phyloP scores from a whole-genome alignment of 2,329 filamentous ascomycete species.

The Nigrospora oryzae region DNA sequence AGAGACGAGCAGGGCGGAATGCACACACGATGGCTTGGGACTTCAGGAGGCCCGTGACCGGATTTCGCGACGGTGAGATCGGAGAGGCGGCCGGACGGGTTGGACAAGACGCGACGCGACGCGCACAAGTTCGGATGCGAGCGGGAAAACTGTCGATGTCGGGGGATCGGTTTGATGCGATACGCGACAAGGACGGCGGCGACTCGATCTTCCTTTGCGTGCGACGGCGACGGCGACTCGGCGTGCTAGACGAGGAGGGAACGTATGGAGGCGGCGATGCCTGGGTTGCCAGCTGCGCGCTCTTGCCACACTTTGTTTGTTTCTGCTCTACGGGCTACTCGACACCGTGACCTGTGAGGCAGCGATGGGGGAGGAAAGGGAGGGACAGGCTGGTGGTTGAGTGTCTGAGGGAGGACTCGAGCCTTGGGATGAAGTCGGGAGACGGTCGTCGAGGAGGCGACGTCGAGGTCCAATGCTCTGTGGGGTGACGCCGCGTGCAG shows the following conservation, averaged over 20 bases:
- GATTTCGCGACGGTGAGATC: conserved; percentile 9
- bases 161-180: conserved; percentile 12
- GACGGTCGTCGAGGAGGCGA: no score
- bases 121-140: conserved; percentile 14
- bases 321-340: conserved; percentile 13
- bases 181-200: conserved; percentile 16
- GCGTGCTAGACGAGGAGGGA: conserved; percentile 4
- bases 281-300: conserved; percentile 2
- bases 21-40: conserved; percentile 12
- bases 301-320: conserved; percentile 10
- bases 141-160: conserved; percentile 18
- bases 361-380: no score
- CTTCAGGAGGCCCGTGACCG: conserved; percentile 6
- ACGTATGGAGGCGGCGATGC: conserved; percentile 3
- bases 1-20: conserved; percentile 12
- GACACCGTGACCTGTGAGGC: conserved; percentile 22
- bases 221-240: conserved; percentile 13
- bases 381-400: no score
- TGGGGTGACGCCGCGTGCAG: no score
- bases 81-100: conserved; percentile 1
- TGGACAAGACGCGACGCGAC: conserved; percentile 9
- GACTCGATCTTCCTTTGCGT: conserved; percentile 14
- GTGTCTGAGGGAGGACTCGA: no score
- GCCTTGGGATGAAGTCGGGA: no score
- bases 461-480: no score